Evolutionary conservation across 306 rosid species (phyloP), one percentile per base, ranked within the genome.

Genomic region (Pterocarpus macrocarpus): DNA sequence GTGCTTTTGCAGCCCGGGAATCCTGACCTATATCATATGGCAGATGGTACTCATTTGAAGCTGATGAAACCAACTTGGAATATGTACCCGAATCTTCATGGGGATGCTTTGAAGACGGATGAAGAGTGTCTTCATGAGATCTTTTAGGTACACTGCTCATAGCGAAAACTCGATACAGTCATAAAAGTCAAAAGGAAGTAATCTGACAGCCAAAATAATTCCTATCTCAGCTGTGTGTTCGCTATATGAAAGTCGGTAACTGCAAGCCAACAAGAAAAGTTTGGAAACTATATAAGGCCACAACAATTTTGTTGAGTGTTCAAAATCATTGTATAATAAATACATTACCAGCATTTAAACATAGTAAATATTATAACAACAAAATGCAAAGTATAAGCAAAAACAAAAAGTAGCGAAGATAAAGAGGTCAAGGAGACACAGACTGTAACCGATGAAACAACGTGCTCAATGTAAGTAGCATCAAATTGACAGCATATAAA

Each of bases 101-200:
- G 1, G 86, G 87, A 44, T 88, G 88, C 79, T 92, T 94, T 3
- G 98, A 88, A 66, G 97, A 87, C 34, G 89, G 80, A 77, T 91
- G 92, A 78, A 87, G 90, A 71, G 86, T 77, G 71, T 94, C 97
- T 69, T 94, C 98, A 66, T 87, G 94, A 77, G 97, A 56, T 89
- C 97, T 85, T 84, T 91, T 94, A 53, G 94, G 89, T 43, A 90
- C 80, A 35, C 97, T 86, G 75, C 98, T 94, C 98, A 94, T 94
- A 61, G 43, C 79, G 83, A 86, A 71, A 76, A 75, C 15, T 72
- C 69, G 55, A 59, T 62, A 58, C 36, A 57, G 14, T 68, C 81
- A 71, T 71, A 80, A 57, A 82, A 74, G 41, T 33, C 71, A 78
- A 84, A 41, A 63, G 74, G 52, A 76, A 67, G 66, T 71, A 85